Percentiles rank a stretch among this genome's conserved stretches.
Evolutionary conservation across 345 rosid genomes (phyloP).

Genomic region (Moringa oleifera): DNA sequence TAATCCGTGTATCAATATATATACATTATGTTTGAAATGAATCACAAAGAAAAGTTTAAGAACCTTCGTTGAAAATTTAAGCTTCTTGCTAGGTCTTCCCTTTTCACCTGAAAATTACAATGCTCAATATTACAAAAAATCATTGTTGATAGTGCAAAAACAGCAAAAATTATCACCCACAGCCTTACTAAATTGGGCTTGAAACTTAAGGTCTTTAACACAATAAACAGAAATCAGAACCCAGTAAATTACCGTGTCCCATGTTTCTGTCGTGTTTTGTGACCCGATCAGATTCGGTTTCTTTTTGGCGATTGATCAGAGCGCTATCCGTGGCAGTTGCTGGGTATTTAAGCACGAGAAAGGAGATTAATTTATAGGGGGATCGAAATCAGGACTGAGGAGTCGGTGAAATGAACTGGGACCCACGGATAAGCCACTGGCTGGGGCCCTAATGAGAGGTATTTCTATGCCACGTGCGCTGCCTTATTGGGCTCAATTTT

Average conservation of each 20-base stretch:
- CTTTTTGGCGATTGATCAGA: too few species aligned
- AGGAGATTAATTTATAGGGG: too few species aligned
- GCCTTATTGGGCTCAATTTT: too few species aligned
- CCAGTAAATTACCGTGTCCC: slow-evolving; percentile 13
- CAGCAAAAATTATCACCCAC: neutral
- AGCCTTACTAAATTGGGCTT: neutral
- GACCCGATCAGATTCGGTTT: neutral
- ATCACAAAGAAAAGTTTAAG: neutral
- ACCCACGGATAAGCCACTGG: too few species aligned
- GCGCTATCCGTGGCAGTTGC: too few species aligned
- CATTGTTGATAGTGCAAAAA: neutral
- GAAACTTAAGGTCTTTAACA: neutral
- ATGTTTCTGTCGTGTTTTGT: slow-evolving; percentile 2
- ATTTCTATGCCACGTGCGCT: too few species aligned
- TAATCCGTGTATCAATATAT: too few species aligned
- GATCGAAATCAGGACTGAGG: too few species aligned
- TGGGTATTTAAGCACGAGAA: too few species aligned
- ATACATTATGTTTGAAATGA: too few species aligned
- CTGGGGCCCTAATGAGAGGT: too few species aligned
- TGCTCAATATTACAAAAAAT: neutral
- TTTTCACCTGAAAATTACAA: slow-evolving; percentile 49
- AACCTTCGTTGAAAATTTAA: slow-evolving; percentile 56
- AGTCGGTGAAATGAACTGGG: too few species aligned
- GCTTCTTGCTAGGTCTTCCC: slow-evolving; percentile 62
- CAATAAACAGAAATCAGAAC: neutral